A percentile compares a stretch with the other conserved stretches of the same genome.
Conservation (phyloP, 2,329 filamentous ascomycete species). For the Simplicillium aogashimaense region DNA sequence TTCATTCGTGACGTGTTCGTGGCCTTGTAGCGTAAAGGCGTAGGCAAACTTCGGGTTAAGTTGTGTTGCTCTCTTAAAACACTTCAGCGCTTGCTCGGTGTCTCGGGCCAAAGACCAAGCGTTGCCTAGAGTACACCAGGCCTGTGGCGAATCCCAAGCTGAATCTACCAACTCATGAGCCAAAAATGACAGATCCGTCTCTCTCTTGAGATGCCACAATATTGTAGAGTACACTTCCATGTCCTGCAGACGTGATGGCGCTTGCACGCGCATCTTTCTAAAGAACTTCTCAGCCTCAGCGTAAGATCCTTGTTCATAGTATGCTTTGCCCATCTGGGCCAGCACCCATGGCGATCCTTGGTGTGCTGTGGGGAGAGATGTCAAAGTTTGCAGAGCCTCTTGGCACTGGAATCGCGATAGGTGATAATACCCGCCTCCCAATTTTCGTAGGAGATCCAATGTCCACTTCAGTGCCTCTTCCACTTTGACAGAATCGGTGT, state of each 20-base stretch:
- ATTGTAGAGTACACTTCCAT: conserved; percentile 98
- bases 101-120: conserved; percentile 88
- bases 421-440: conserved; percentile 71
- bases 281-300: conserved; percentile 81
- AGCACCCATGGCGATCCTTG: conserved; percentile 91
- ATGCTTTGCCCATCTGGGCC: conserved; percentile 78
- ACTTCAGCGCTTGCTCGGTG: conserved; percentile 87
- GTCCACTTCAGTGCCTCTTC: conserved; percentile 64
- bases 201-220: conserved; percentile 95
- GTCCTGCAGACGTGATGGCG: conserved; percentile 76
- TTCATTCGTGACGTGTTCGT: conserved; percentile 92
- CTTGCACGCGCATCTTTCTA: conserved; percentile 64
- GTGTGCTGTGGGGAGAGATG: conserved; percentile 60
- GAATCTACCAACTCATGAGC: conserved; percentile 83
- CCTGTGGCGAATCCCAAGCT: conserved; percentile 82
- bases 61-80: conserved; percentile 91
- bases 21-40: conserved; percentile 88
- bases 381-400: conserved; percentile 67
- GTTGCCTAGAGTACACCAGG: conserved; percentile 93
- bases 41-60: conserved; percentile 87
- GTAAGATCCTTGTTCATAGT: conserved; percentile 86
- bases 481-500: not conserved
- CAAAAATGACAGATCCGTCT: conserved; percentile 83
- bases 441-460: conserved; percentile 70
- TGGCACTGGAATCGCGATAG: conserved; percentile 70